These are phyloP conservation scores for Ophiostoma tasmaniense DNA, from an alignment of 2,329 filamentous ascomycete genomes.

Conservation along the genomic window DNA sequence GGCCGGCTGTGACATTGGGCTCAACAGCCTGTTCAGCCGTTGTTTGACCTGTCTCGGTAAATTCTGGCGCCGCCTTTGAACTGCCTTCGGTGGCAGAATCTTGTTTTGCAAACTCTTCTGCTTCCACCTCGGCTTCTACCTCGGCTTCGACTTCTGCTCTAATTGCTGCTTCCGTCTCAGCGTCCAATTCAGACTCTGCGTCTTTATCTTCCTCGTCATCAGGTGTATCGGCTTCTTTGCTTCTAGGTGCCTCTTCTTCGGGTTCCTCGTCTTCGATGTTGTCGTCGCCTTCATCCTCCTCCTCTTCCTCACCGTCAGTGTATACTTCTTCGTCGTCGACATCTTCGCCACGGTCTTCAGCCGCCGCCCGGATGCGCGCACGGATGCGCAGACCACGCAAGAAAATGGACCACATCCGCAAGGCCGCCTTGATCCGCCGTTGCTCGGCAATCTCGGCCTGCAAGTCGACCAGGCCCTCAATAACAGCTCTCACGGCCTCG, in stretches of 20 bases:
- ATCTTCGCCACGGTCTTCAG: conserved; percentile 38
- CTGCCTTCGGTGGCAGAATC: background rate
- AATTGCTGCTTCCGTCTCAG: background rate
- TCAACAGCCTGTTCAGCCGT: background rate
- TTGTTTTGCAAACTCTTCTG: background rate
- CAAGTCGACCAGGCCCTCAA: conserved; percentile 59
- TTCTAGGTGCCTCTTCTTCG: background rate
- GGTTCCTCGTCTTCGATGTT: conserved; percentile 16
- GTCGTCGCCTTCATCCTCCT: conserved; percentile 13
- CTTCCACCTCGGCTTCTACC: background rate
- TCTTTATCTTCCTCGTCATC: background rate
- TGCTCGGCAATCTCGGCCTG: conserved; percentile 55
- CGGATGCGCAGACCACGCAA: conserved; percentile 68
- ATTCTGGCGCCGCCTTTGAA: background rate
- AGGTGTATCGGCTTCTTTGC: background rate
- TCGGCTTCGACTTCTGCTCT: background rate
- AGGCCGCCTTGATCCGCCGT: conserved; percentile 50
- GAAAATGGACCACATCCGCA: conserved; percentile 68
- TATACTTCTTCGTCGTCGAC: conserved; percentile 25
- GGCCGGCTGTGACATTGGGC: no score
- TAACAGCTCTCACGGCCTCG: conserved; percentile 62
- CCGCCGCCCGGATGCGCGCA: conserved; percentile 59
- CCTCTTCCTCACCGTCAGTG: conserved; percentile 9
- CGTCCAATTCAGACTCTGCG: background rate
- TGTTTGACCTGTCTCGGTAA: background rate